Evolutionary conservation across 2,329 filamentous ascomycete genomes (phyloP).

Genomic region (Tolypocladium guangdongense): DNA sequence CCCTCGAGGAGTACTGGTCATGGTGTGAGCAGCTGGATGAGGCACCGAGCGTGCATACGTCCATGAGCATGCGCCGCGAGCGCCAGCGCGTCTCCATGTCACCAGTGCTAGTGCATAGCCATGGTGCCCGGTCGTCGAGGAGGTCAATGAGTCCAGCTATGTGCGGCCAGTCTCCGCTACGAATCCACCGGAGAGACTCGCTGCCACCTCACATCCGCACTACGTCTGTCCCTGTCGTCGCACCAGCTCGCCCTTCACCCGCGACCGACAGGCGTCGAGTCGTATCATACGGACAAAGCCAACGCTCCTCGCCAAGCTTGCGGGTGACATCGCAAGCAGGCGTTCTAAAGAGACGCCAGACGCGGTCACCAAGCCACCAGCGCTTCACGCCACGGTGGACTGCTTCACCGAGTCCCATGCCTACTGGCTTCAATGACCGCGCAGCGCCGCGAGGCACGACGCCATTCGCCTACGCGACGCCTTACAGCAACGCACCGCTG

Average conservation of each 20-base stretch:
- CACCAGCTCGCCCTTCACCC: conserved; percentile 27
- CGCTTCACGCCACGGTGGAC: conserved; percentile 47
- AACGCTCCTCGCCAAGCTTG: conserved; percentile 20
- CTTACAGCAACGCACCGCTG: conserved; percentile 51
- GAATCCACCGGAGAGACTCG: conserved; percentile 28
- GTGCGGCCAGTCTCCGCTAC: conserved; percentile 29
- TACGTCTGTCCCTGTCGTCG: conserved; percentile 36
- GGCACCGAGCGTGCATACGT: conserved; percentile 32
- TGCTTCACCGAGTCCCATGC: conserved; percentile 33
- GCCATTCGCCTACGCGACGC: conserved; percentile 66
- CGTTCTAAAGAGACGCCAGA: conserved; percentile 38
- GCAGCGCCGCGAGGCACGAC: conserved; percentile 26
- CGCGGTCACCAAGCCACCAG: conserved; percentile 45
- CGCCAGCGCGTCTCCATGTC: conserved; percentile 30
- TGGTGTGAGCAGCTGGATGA: conserved; percentile 56
- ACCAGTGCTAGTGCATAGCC: conserved; percentile 24
- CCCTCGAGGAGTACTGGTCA: conserved; percentile 55
- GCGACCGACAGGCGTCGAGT: conserved; percentile 31
- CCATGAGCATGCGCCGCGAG: conserved; percentile 29
- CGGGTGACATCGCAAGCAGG: conserved; percentile 16
- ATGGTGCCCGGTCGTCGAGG: conserved; percentile 12
- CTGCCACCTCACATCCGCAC: conserved; percentile 40
- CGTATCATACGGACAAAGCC: conserved; percentile 28
- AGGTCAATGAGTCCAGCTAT: conserved; percentile 20
- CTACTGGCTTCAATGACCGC: conserved; percentile 21